These are phyloP conservation scores for Sphaceloma murrayae DNA, from an alignment of 2,329 filamentous ascomycete species.

Conservation along the genomic window DNA sequence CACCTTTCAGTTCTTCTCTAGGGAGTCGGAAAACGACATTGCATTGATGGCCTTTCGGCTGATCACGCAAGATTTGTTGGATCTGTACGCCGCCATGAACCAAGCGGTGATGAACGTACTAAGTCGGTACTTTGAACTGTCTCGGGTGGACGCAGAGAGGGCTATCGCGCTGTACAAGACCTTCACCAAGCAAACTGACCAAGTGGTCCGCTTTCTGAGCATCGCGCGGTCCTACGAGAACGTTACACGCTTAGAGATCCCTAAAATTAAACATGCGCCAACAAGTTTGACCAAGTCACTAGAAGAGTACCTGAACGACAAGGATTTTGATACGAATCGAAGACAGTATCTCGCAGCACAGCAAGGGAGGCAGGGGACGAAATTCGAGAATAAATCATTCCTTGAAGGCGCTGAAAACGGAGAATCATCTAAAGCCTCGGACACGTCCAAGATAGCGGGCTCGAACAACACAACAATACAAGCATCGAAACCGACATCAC, in stretches of 20 bases:
- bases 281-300: constrained; percentile 81
- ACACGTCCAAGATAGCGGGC: constrained; percentile 28
- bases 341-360: constrained; percentile 86
- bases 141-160: constrained; percentile 81
- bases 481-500: constrained; percentile 19
- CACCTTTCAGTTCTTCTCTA: constrained; percentile 59
- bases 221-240: constrained; percentile 84
- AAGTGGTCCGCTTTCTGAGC: constrained; percentile 81
- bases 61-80: constrained; percentile 78
- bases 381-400: constrained; percentile 32
- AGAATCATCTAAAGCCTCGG: constrained; percentile 22
- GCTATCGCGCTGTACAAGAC: constrained; percentile 85
- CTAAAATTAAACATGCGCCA: constrained; percentile 93
- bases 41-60: constrained; percentile 88
- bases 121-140: constrained; percentile 97
- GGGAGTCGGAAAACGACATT: constrained; percentile 92
- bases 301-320: constrained; percentile 88
- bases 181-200: constrained; percentile 86
- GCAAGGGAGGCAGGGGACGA: constrained; percentile 54
- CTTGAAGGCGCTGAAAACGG: constrained; percentile 23
- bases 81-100: constrained; percentile 89
- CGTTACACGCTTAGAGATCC: constrained; percentile 85
- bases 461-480: constrained; percentile 23
- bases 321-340: constrained; percentile 88
- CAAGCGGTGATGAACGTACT: constrained; percentile 95